phyloP scores from a whole-genome alignment of 805 yeast genomes.

The Ogataea kodamae region DNA sequence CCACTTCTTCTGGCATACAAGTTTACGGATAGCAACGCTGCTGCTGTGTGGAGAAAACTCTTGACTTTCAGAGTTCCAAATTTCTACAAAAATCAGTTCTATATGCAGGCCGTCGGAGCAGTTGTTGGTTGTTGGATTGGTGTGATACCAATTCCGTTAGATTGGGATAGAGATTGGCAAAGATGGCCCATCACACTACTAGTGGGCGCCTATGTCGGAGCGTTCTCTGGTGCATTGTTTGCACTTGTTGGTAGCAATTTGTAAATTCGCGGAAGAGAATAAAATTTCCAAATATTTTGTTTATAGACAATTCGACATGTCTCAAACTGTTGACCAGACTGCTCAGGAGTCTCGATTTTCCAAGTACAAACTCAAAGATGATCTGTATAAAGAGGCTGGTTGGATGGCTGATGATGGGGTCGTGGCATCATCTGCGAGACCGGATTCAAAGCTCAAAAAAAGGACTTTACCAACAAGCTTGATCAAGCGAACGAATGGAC shows the following conservation, averaged over 20 bases:
- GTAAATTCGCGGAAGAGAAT: constrained; percentile 2
- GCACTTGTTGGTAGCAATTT: constrained; percentile 16
- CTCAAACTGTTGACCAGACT: constrained; percentile 1
- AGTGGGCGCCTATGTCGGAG: constrained; percentile 75
- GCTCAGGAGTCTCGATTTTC: constrained; percentile 20
- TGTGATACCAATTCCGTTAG: constrained; percentile 89
- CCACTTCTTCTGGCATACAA: constrained; percentile 59
- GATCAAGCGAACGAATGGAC: constrained; percentile 38
- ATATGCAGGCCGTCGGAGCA: constrained; percentile 39
- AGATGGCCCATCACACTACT: constrained; percentile 89
- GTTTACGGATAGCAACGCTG: constrained; percentile 34
- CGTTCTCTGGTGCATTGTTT: constrained; percentile 47
- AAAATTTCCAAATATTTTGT: constrained; percentile 1
- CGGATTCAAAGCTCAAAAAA: constrained; percentile 43
- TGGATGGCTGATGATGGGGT: constrained; percentile 12
- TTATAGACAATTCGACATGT: constrained; percentile 2
- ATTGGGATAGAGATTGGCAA: constrained; percentile 99
- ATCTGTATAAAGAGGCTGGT: constrained; percentile 17
- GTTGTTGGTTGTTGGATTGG: constrained; percentile 86
- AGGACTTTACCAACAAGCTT: constrained; percentile 46
- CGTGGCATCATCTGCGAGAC: constrained; percentile 3
- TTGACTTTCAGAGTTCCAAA: constrained; percentile 30
- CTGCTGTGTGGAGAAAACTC: constrained; percentile 26
- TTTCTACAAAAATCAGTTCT: constrained; percentile 33
- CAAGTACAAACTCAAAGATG: constrained; percentile 18